Base-by-base conservation (phyloP, 2,329 filamentous ascomycete genomes). In the Cordyceps javanica region DNA sequence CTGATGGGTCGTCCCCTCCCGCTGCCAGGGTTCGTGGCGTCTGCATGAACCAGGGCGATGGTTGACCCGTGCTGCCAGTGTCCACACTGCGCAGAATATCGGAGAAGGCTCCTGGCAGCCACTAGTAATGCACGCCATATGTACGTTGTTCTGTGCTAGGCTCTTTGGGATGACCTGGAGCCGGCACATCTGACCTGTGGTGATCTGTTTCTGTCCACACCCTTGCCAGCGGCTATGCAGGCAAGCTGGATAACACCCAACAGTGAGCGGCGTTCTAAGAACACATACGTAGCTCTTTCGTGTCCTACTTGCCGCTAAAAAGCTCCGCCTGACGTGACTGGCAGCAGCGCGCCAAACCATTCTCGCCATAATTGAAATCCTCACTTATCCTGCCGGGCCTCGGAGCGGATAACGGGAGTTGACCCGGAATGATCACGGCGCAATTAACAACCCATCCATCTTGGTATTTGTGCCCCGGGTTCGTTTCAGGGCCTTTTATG, bases 1-100 rank as follows among this genome's bases (percentile, higher is more conserved):
- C 44, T 56, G 53, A 49, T 56, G 53, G 53, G 53, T 32, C 44
- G 25, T 16, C n/a, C 41, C 52, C 42, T 30, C 52, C 52, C 32
- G 41, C 38, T 44, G 55, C 42, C 55, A 52, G 55, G 55, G 55
- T 58, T 58, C 55, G 48, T 58, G 48, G 48, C 55, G 38, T 32
- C 55, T 58, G 55, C 55, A 58, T 58, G 55, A 58, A 58, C 55
- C 46, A 50, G 55, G 55, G 28, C 55, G 39, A 58, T 53, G 48
- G n/a, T 42, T 25, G 48, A 39, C 41, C 49, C 25, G 49, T 25
- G 42, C 41, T 54, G 42, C 10, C n/a, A 44, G 39, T 39, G 28
- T 7, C 36, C 36, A 19, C 48, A 21, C 41, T 34, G 56, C 50
- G 44, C 36, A 41, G 39, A 49, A 32, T 46, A 46, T 46, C 36